Evolutionary conservation across 140 eudicot species (phyloP), one percentile per base, ranked within the genome.

Genomic region (Cichorium intybus): DNA sequence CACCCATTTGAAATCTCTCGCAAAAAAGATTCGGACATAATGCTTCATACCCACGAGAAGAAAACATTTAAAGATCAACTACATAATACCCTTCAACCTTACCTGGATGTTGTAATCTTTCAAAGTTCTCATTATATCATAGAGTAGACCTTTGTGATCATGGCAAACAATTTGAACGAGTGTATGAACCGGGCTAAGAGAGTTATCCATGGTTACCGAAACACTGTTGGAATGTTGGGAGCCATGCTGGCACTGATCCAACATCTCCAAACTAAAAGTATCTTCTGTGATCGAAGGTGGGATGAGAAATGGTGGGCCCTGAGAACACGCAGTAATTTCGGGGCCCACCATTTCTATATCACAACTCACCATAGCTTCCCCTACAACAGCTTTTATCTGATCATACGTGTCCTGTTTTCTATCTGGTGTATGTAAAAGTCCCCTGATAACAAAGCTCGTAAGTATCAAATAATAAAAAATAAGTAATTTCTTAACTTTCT

Each of bases 141-240:
- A 92, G 5, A 92, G 69, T 45, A 92, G 88, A 68, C 95, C 97
- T 78, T 85, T 88, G 75, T 92, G 89, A 72, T 88, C 95, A 37
- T 62, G 83, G 64, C 99, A 88, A 75, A 85, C 77, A 16, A 92
- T 88, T 78, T 85, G 95, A 28, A 92, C 78, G 7, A 92, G 95
- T 3, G 97, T 92, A 70, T 92, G 99, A 56, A 84, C 89, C 4
- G 96, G 99, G 57, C 99, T 88, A 50, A 92, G 84, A 34, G 77
- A 81, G 80, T 92, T 88, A 69, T 92, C 99, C 74, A 92, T 79
- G 8, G 81, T 79, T 37, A 92, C 82, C 0, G 95, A 69, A 28
- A 80, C 85, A 33, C 52, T 56, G 49, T 78, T 78, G 41, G 76
- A 75, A 20, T 77, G 68, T 26, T 35, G 26, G 16, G 80, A 66